Base-by-base conservation (phyloP, 1,284 basidiomycete genomes). In the Hemileccinum hortonii region DNA sequence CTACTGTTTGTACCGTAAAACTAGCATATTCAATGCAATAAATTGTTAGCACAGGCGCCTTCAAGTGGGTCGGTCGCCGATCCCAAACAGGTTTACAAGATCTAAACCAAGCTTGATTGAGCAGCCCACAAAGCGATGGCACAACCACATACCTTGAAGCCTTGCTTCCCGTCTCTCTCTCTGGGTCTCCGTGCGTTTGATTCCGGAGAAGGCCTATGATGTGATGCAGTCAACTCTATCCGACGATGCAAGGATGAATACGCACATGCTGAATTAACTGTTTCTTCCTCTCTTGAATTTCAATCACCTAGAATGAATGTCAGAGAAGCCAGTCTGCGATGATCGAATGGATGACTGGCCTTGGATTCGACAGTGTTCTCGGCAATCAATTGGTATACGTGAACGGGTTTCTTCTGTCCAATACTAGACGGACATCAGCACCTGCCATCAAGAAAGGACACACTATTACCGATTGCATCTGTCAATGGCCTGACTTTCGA, bases 401-500 rank as follows among this genome's bases (percentile, higher is more conserved):
- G 84, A 33, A 94, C 90, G 1, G 80, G 75, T 64, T 86, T 90
- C 58, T 73, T 88, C 68, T 93, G 91, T 11, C 91, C 92, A 59
- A 93, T 92, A 49, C 86, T 84, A 72, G 11, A 72, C 65, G 3
- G 33, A 39, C 40, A n/a, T 55, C 38, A 49, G 36, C 44, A 24
- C 39, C 36, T 53, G 42, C 43, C 35, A 42, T 40, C 12, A 14
- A 47, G 21, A 49, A 41, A 47, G 12, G 16, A 35, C 14, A 18
- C 10, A 26, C 22, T 16, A 54, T 46, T 67, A 80, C 73, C 83
- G 73, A 60, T 87, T 86, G 50, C 82, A 85, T 60, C 92, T 77
- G 66, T 95, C 92, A 54, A 95, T 90, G 0, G 93, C 92, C 65
- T 95, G 90, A 54, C 82, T 84, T 70, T 95, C 93, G 41, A 95